These are phyloP conservation scores for Edaphochlamys debaryana DNA, from an alignment of 139 green algal species.

Conservation along the genomic window DNA sequence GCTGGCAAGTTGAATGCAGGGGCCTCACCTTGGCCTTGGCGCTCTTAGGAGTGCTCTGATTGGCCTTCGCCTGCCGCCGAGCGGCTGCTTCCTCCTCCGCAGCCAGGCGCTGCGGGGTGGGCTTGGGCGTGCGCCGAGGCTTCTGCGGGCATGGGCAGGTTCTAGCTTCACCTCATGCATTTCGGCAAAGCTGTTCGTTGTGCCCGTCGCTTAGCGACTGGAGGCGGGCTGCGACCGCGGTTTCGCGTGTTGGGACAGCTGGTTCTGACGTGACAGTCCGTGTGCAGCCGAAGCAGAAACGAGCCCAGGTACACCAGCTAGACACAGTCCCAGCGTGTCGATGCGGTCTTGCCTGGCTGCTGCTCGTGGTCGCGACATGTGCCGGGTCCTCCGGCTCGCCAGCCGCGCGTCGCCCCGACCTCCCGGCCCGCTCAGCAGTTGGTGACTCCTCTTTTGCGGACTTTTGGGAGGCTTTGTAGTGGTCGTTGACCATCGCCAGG, in stretches of 20 bases:
- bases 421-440: background rate
- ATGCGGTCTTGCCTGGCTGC: background rate
- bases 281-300: background rate
- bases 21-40: background rate
- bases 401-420: background rate
- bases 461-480: conserved; percentile 24
- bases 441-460: background rate
- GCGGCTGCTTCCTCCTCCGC: conserved; percentile 27
- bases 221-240: no score
- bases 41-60: conserved; percentile 16
- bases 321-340: background rate
- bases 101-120: background rate
- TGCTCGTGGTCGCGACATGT: background rate
- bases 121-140: conserved; percentile 23
- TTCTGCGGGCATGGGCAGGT: background rate
- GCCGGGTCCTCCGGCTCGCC: background rate
- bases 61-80: background rate
- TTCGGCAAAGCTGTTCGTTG: no score
- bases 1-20: no score
- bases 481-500: conserved; percentile 31
- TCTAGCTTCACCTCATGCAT: no score
- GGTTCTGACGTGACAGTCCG: background rate
- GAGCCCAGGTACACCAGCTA: background rate
- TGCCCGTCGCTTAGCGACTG: no score
- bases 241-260: no score